These are phyloP conservation scores for Fusarium verticillioides DNA, from an alignment of 2,329 filamentous ascomycete species.

Conservation along the genomic window DNA sequence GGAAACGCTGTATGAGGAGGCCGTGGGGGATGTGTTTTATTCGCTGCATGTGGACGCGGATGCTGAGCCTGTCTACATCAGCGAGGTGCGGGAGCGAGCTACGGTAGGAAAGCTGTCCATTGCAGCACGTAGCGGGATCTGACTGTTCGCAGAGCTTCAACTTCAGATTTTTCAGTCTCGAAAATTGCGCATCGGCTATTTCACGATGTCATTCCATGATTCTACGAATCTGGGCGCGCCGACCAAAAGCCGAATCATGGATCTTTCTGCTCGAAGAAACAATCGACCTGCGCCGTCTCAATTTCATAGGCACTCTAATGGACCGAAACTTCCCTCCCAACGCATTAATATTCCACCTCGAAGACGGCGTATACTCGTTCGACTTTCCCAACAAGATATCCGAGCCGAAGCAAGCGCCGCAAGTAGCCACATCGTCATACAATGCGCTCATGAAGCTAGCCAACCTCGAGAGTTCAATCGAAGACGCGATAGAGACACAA, in stretches of 20 bases:
- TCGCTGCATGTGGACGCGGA: constrained; percentile 77
- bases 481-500: constrained; percentile 84
- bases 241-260: constrained; percentile 62
- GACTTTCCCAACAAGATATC: constrained; percentile 67
- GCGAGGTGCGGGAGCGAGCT: constrained; percentile 81
- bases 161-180: constrained; percentile 86
- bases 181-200: constrained; percentile 68
- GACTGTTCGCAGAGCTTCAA: constrained; percentile 74
- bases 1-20: constrained; percentile 75
- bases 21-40: constrained; percentile 90
- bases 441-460: constrained; percentile 88
- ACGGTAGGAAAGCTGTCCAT: constrained; percentile 61
- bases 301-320: constrained; percentile 80
- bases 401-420: constrained; percentile 64
- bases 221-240: constrained; percentile 79
- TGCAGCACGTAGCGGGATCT: background rate
- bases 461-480: constrained; percentile 89
- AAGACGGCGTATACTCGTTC: constrained; percentile 87
- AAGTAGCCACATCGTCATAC: constrained; percentile 79
- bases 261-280: constrained; percentile 76
- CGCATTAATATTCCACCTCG: constrained; percentile 84
- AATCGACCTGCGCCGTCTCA: constrained; percentile 76
- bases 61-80: constrained; percentile 86
- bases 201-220: constrained; percentile 73
- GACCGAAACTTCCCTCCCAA: constrained; percentile 82